Evolutionary conservation across 106 monocot genomes (phyloP).

Genomic region (Allium fistulosum): DNA sequence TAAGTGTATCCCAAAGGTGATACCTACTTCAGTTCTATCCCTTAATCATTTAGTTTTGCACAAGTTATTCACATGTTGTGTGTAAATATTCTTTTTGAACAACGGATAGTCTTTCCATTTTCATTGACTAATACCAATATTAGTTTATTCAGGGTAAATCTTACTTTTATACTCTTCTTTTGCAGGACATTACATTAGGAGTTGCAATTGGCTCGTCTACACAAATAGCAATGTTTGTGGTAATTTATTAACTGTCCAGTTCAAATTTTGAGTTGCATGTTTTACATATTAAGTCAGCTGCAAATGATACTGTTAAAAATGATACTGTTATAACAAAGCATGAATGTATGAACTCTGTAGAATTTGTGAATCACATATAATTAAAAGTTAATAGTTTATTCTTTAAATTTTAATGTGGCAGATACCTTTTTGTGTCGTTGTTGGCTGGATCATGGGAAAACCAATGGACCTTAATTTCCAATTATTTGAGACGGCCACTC

Average conservation of each 20-base stretch:
- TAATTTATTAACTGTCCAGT: conserved; percentile 18
- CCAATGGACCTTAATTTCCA: conserved; percentile 83
- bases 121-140: background rate
- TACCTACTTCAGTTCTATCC: background rate
- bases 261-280: conserved; percentile 3
- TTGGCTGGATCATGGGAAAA: conserved; percentile 73
- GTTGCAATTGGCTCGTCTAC: conserved; percentile 98
- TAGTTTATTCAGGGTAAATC: background rate
- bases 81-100: background rate
- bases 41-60: background rate
- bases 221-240: conserved; percentile 98
- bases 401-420: conserved; percentile 13
- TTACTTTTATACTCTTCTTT: conserved; percentile 4
- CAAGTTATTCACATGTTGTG: too few relatives aligned
- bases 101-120: background rate
- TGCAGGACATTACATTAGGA: conserved; percentile 82
- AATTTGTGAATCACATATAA: too few relatives aligned
- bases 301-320: too few relatives aligned
- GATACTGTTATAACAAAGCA: too few relatives aligned
- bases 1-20: conserved; percentile 5
- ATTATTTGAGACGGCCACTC: conserved; percentile 70
- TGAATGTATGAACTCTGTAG: too few relatives aligned
- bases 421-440: conserved; percentile 75
- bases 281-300: too few relatives aligned
- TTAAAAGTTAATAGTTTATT: background rate